Base-by-base conservation (phyloP, 83 land plant genomes). In the Thuja plicata region DNA sequence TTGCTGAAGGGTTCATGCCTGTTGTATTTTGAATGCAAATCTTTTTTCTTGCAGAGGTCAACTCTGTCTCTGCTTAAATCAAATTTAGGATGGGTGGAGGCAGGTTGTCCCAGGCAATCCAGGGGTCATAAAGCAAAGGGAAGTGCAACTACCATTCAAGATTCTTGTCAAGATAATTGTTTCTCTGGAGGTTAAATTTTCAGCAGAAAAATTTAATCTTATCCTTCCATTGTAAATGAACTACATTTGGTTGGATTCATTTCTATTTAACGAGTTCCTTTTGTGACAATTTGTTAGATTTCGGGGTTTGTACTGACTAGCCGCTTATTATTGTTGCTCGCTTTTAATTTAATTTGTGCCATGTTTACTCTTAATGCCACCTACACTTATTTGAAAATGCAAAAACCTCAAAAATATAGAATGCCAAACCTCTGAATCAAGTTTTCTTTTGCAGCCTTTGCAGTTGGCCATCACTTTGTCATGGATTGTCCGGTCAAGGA, bases 361-460 rank as follows among this genome's bases (percentile, higher is more conserved):
- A 50, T 84, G 57, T 48, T 84, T 21, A 30, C 50, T 84, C 8
- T 50, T 34, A n/a, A 46, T 84, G 19, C 57, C 57, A 84, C 54
- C 57, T 48, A 84, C 37, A 46, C 45, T 84, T 32, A 15, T 45
- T 30, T 84, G 35, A 84, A 84, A 48, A 5, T 84, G 60, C 32
- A 8, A 24, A 84, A 84, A 45, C 45, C 46, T 41, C n/a, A 37
- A 16, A 76, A 76, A 76, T 76, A 35, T 34, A 76, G 79, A 76
- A 11, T 76, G 79, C 35, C 50, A 32, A 84, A 50, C 86, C 86
- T 84, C 86, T 84, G 86, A 84, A 84, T 84, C 17, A 30, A 46
- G n/a, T 84, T 84, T 84, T 84, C 37, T 84, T 84, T 46, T 84
- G 86, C 86, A 84, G 86, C 86, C 86, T 84, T 50, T 48, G 86